Evolutionary conservation across 306 rosid species (phyloP).

Genomic region (Cicer arietinum): DNA sequence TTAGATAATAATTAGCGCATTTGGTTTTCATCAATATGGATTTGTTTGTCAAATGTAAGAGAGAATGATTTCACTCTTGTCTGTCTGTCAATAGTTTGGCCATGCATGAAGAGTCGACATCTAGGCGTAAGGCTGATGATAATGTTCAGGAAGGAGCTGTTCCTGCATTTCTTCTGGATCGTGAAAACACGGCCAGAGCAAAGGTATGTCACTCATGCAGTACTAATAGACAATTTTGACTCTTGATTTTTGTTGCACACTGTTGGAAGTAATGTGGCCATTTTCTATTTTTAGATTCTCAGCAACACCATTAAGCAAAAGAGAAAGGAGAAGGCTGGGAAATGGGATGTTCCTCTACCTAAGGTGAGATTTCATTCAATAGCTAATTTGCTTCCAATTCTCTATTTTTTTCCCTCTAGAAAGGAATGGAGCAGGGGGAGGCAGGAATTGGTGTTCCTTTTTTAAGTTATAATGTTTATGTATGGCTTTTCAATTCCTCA

Average conservation of each 20-base stretch:
- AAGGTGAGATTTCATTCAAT: constrained; percentile 56
- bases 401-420: background rate
- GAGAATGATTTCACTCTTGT: background rate
- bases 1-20: background rate
- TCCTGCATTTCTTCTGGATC: constrained; percentile 89
- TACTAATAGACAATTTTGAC: background rate
- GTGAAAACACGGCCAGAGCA: constrained; percentile 84
- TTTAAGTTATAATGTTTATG: constrained; percentile 10
- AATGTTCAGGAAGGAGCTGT: constrained; percentile 84
- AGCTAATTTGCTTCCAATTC: background rate
- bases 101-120: constrained; percentile 90
- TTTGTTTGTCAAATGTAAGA: constrained; percentile 12
- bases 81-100: constrained; percentile 63
- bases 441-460: background rate
- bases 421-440: background rate
- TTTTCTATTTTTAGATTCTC: constrained; percentile 60
- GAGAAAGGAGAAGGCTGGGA: constrained; percentile 97
- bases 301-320: constrained; percentile 95
- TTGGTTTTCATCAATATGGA: background rate
- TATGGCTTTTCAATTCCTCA: constrained; percentile 42
- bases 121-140: constrained; percentile 85
- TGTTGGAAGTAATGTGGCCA: constrained; percentile 30
- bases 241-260: background rate
- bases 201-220: constrained; percentile 55
- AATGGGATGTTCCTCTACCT: constrained; percentile 97